phyloP scores from a whole-genome alignment of 441 rosid genomes.

The Pelargonium cotyledonis region DNA sequence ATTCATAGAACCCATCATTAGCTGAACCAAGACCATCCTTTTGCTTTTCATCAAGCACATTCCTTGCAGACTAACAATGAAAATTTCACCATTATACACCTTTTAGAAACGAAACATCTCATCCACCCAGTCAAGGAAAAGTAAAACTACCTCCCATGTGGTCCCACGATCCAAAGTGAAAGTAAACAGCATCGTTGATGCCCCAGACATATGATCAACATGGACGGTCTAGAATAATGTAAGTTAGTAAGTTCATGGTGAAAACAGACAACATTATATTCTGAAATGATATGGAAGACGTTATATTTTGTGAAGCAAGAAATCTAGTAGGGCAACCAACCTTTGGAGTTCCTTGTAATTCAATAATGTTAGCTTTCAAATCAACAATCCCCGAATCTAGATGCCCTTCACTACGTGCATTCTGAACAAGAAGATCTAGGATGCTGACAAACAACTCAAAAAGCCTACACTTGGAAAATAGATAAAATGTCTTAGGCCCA shows the following conservation, averaged over 20 bases:
- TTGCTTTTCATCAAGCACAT: conserved; percentile 69
- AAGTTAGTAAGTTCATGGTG: background rate
- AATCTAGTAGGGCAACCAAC: conserved; percentile 34
- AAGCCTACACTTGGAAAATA: conserved; percentile 46
- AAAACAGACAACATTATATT: conserved; percentile 27
- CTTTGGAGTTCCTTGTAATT: conserved; percentile 81
- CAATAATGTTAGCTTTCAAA: conserved; percentile 79
- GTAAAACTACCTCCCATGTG: conserved; percentile 74
- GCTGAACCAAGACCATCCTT: conserved; percentile 77
- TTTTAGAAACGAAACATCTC: conserved; percentile 15
- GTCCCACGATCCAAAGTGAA: conserved; percentile 89
- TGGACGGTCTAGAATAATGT: conserved; percentile 53
- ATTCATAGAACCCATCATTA: conserved; percentile 89
- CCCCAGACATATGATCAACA: conserved; percentile 95
- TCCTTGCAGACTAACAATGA: conserved; percentile 62
- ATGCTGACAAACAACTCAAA: conserved; percentile 88
- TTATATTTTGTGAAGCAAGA: conserved; percentile 22
- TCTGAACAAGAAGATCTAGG: conserved; percentile 84
- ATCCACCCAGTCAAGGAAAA: conserved; percentile 10
- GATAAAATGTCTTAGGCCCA: conserved; percentile 17
- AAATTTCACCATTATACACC: conserved; percentile 16
- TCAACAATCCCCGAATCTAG: conserved; percentile 95
- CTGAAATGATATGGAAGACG: conserved; percentile 36
- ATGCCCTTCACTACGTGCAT: conserved; percentile 93
- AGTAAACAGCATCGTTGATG: conserved; percentile 80